Conservation (phyloP, 2,329 filamentous ascomycete species). For the Pestalotiopsis sp. region DNA sequence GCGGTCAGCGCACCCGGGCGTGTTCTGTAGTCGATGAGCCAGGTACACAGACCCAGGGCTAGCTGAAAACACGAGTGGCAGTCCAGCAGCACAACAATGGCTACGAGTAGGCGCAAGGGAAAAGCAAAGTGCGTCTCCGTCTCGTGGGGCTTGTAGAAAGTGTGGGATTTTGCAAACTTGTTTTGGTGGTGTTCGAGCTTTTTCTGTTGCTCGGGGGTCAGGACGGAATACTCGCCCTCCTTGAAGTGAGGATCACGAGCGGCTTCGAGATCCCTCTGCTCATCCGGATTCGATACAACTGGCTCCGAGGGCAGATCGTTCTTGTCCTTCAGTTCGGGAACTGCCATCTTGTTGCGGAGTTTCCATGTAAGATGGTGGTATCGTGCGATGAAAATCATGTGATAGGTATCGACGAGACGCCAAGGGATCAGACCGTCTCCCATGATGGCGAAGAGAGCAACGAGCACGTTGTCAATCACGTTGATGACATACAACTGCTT, state of each 20-base stretch:
- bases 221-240: conserved; percentile 59
- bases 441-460: conserved; percentile 71
- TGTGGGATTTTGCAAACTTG: conserved; percentile 81
- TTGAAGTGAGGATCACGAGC: conserved; percentile 40
- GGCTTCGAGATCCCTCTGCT: conserved; percentile 46
- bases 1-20: conserved; percentile 77
- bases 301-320: conserved; percentile 64
- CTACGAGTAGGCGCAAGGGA: conserved; percentile 71
- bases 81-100: conserved; percentile 79
- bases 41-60: conserved; percentile 76
- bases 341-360: conserved; percentile 60
- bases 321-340: conserved; percentile 66
- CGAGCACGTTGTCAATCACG: conserved; percentile 71
- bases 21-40: conserved; percentile 72
- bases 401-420: conserved; percentile 80
- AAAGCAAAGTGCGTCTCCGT: conserved; percentile 82
- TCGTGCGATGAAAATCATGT: conserved; percentile 80
- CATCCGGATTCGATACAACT: conserved; percentile 40
- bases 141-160: conserved; percentile 88
- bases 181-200: conserved; percentile 75
- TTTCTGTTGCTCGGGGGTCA: conserved; percentile 67
- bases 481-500: conserved; percentile 71
- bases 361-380: conserved; percentile 70
- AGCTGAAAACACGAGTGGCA: conserved; percentile 81
- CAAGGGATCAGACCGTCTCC: conserved; percentile 75